phyloP scores from a whole-genome alignment of 768 basidiomycete genomes.

The Floccularia luteovirens region DNA sequence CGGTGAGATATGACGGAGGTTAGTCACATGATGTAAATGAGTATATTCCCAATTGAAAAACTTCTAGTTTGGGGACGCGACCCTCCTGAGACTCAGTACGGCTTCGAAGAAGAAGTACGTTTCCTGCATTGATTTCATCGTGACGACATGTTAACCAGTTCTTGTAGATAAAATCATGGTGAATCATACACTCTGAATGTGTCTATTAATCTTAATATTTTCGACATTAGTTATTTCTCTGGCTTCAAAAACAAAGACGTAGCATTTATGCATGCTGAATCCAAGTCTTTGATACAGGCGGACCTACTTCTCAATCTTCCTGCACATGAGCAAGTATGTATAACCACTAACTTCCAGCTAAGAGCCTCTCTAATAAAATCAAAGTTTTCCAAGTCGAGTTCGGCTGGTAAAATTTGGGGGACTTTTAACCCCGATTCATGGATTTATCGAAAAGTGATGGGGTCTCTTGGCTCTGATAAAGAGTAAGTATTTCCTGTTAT shows the following conservation, averaged over 20 bases:
- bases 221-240: conserved; percentile 53
- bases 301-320: conserved; percentile 85
- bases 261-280: conserved; percentile 69
- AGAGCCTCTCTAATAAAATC: background rate
- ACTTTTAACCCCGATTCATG: conserved; percentile 26
- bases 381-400: conserved; percentile 33
- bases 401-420: conserved; percentile 14
- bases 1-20: conserved; percentile 60
- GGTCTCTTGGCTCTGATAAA: conserved; percentile 27
- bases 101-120: conserved; percentile 63
- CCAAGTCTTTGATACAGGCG: conserved; percentile 69
- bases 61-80: conserved; percentile 52
- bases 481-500: conserved; percentile 21
- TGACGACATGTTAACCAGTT: background rate
- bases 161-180: conserved; percentile 44
- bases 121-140: background rate
- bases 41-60: conserved; percentile 3
- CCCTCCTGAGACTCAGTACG: conserved; percentile 56
- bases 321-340: conserved; percentile 57
- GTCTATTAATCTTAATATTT: background rate
- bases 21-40: conserved; percentile 7
- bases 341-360: background rate
- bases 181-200: background rate
- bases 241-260: conserved; percentile 75
- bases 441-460: conserved; percentile 23